Evolutionary conservation across 306 rosid species (phyloP), one percentile per base, ranked within the genome.

Genomic region (Pterocarpus santalinus): DNA sequence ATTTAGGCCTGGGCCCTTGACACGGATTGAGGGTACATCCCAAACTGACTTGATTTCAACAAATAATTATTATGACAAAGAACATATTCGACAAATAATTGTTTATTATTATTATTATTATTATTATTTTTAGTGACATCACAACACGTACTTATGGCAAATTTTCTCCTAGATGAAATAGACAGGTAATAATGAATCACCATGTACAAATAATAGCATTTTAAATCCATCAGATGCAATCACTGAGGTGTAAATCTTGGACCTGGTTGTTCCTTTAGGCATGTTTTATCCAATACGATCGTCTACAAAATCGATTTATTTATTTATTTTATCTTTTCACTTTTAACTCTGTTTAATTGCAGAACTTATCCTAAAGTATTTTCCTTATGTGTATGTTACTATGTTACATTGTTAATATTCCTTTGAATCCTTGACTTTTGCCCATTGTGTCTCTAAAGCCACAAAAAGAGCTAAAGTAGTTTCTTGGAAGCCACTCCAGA

Each of bases 401-500:
- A 12, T 47, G 12, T 9, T 47, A 44, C 53, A 47, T 9, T 6
- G 47, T 5, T 43, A 43, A 43, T 43, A 28, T 62, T 35, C 12
- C 47, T 52, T 46, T 39, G 15, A 88, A 80, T 32, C 53, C 52
- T 79, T 43, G 52, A 84, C 71, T 73, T 74, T 72, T 80, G 61
- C 78, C 47, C 49, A 13, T 30, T 57, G 66, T 77, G 41, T 33
- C 78, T 53, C 77, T 58, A 75, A 30, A 51, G 66, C 73, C 72
- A 13, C 75, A 75, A 28, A 82, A 85, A 78, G 65, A 76, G 83
- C 47, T 77, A 82, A 90, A 88, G 92, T 74, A 46, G 90, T 89
- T 94, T 90, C 97, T 90, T 88, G 95, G 90, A 94, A 94, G 92
- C 84, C 93, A 89, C 97, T 88, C 90, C 41, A 74, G 36, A 82